These are phyloP conservation scores for Albophoma yamanashiensis DNA, from an alignment of 2,329 filamentous ascomycete genomes.

Conservation along the genomic window DNA sequence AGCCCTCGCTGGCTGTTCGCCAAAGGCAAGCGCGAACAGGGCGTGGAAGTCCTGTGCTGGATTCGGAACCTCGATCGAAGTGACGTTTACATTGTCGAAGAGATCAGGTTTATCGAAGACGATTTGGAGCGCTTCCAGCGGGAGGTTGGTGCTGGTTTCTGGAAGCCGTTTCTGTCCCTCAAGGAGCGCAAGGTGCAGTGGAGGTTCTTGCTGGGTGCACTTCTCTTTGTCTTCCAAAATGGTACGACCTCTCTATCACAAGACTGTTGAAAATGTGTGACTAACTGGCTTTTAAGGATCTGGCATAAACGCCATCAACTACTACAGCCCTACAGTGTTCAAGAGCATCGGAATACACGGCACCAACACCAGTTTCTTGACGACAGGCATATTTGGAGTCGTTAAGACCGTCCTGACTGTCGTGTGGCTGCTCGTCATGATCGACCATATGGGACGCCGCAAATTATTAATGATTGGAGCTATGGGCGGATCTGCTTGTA, in stretches of 20 bases:
- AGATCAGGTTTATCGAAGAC: slow-evolving; percentile 58
- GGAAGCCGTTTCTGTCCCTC: slow-evolving; percentile 56
- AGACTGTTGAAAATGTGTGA: too few relatives aligned
- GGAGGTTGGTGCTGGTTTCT: slow-evolving; percentile 61
- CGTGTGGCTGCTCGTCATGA: slow-evolving; percentile 27
- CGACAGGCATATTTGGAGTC: slow-evolving; percentile 16
- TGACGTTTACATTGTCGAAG: slow-evolving; percentile 61
- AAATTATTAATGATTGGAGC: slow-evolving; percentile 56
- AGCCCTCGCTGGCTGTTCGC: slow-evolving; percentile 61
- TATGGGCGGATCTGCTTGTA: slow-evolving; percentile 52
- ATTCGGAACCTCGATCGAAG: slow-evolving; percentile 46
- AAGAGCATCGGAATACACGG: slow-evolving; percentile 15
- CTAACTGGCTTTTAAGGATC: slow-evolving; percentile 6
- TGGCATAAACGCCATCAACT: slow-evolving; percentile 19
- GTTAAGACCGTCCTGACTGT: slow-evolving; percentile 23
- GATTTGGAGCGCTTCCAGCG: slow-evolving; percentile 54
- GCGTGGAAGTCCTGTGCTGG: slow-evolving; percentile 49
- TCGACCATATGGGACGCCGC: slow-evolving; percentile 27
- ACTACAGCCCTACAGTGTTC: slow-evolving; percentile 19
- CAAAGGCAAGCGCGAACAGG: slow-evolving; percentile 48
- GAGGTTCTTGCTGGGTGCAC: slow-evolving; percentile 61
- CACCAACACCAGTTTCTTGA: slow-evolving; percentile 14
- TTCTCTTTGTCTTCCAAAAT: slow-evolving; percentile 74
- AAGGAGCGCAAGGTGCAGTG: slow-evolving; percentile 50
- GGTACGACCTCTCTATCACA: slow-evolving; percentile 24